Base-by-base conservation (phyloP, 805 yeast genomes). In the Saccharomycopsis sp. region DNA sequence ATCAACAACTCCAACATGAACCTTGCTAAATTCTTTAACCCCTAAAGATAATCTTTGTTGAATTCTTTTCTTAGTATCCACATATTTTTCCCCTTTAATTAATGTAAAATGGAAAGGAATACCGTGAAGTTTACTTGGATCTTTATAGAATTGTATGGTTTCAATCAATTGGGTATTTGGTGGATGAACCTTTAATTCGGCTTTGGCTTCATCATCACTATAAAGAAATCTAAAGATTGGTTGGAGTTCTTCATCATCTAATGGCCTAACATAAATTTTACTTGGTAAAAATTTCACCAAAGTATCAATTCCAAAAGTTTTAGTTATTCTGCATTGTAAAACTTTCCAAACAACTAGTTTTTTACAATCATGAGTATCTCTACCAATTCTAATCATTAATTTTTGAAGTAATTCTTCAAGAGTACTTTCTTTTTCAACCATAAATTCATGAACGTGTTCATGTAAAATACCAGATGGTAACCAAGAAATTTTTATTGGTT, bases 41-140 rank as follows among this genome's bases (percentile, higher is more conserved):
- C 88, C 86, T 41, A 84, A 60, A 1, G 96, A 95, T 46, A 88
- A 61, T 38, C 70, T 70, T 46, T 66, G 67, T 53, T 79, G 79
- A 46, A 92, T 62, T 46, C 97, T 71, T 14, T 61, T 66, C 51
- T 69, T 76, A 2, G 94, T 79, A 10, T 71, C 76, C 2, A 58
- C 54, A 34, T 83, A 72, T 34, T 62, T 59, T 56, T 92, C 98
- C 12, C 67, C 74, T 6, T 83, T 78, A 36, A 73, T 66, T 5
- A 83, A 59, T n/a, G 74, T 71, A 55, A 88, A 84, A 8, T 82
- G 62, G 55, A 88, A 88, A 3, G 96, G 94, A 36, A 80, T 66
- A n/a, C 95, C 88, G 57, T 88, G 97, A 18, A 71, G 64, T 31
- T 67, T 61, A 33, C 65, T 69, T 20, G 79, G 66, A 31, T 78